These are phyloP conservation scores for Trametes elegans DNA, from an alignment of 768 basidiomycete genomes.

Conservation along the genomic window DNA sequence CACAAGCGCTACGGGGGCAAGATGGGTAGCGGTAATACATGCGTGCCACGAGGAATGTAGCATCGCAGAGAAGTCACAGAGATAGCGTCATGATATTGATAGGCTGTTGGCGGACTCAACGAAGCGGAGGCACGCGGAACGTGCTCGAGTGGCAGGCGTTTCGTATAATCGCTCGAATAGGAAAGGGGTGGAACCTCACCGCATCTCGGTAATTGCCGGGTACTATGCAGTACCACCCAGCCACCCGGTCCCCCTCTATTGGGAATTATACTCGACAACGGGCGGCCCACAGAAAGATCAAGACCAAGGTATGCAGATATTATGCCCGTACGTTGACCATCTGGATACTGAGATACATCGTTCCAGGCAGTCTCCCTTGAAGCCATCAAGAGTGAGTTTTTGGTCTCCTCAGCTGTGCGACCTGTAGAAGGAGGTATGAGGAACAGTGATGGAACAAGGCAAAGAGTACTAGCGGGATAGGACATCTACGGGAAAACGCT, in stretches of 20 bases:
- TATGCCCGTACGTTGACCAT: conserved; percentile 14
- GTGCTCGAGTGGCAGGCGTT: neutral
- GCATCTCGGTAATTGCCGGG: conserved; percentile 26
- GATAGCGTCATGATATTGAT: too few relatives aligned
- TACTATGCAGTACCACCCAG: conserved; percentile 32
- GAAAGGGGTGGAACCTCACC: neutral
- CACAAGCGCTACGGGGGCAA: too few relatives aligned
- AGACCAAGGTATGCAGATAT: conserved; percentile 31
- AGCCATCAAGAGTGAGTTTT: conserved; percentile 26
- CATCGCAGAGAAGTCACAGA: too few relatives aligned
- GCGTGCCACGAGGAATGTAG: too few relatives aligned
- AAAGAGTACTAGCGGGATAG: neutral
- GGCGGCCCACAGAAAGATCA: conserved; percentile 35
- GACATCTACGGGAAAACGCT: too few relatives aligned
- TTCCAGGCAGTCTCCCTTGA: conserved; percentile 20
- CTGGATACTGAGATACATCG: neutral
- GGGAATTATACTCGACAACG: conserved; percentile 26
- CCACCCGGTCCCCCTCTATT: conserved; percentile 26
- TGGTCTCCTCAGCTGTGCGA: neutral
- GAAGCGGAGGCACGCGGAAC: too few relatives aligned
- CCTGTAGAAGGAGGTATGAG: neutral
- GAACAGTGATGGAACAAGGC: neutral
- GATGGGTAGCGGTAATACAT: too few relatives aligned
- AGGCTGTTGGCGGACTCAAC: too few relatives aligned
- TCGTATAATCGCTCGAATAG: neutral